phyloP scores from a whole-genome alignment of 2,329 filamentous ascomycete genomes.

The Fusarium udum region DNA sequence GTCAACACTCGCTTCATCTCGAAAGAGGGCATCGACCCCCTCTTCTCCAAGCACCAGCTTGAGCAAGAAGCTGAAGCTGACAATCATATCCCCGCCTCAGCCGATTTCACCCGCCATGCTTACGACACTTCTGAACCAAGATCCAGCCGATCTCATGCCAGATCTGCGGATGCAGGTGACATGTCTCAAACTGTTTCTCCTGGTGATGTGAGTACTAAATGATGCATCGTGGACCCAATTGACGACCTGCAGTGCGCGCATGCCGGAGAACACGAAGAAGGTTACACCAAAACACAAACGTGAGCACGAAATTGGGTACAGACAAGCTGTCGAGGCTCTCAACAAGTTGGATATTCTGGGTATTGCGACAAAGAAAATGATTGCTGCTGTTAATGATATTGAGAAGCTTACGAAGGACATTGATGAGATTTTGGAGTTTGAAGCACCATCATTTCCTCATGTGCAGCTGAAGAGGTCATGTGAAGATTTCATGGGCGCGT shows the following conservation, averaged over 20 bases:
- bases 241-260: not conserved
- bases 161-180: not conserved
- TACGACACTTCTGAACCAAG: not conserved
- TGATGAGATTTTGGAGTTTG: not conserved
- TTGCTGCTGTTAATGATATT: not conserved
- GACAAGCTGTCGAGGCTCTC: not conserved
- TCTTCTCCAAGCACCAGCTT: not conserved
- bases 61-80: not conserved
- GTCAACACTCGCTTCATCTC: not conserved
- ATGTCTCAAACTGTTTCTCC: not conserved
- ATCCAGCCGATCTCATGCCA: not conserved
- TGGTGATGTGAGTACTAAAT: not conserved
- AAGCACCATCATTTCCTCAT: not conserved
- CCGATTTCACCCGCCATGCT: not conserved
- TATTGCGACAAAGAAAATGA: not conserved
- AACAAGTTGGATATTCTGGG: not conserved
- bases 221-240: not conserved
- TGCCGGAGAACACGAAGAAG: not conserved
- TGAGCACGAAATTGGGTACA: not conserved
- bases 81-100: not conserved
- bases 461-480: not conserved
- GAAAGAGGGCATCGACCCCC: not conserved
- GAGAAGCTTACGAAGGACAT: not conserved
- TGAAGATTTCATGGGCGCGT: not conserved
- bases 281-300: not conserved